A percentile compares a stretch with the other conserved stretches of the same genome.
phyloP scores from a whole-genome alignment of 768 basidiomycete species.

The Phlebiopsis flavidoalba region DNA sequence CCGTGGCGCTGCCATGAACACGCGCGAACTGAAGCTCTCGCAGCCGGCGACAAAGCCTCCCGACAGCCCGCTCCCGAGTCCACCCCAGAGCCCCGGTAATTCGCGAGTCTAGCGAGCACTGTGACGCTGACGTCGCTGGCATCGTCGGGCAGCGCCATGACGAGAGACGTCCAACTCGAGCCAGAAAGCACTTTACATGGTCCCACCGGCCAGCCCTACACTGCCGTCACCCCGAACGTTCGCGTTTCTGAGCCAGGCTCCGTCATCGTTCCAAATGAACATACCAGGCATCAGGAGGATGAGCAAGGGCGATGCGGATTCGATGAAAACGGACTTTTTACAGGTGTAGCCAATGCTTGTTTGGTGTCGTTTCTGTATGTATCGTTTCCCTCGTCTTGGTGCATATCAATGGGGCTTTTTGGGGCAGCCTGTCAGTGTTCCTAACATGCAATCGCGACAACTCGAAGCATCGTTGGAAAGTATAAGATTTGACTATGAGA shows the following conservation, averaged over 20 bases:
- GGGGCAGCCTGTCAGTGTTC: too few relatives aligned
- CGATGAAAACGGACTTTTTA: conserved; percentile 21
- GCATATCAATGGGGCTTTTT: too few relatives aligned
- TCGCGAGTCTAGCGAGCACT: background rate
- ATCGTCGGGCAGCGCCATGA: background rate
- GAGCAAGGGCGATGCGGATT: conserved; percentile 21
- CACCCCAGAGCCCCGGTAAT: background rate
- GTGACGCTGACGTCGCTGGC: background rate
- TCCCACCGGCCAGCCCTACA: background rate
- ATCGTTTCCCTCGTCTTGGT: too few relatives aligned
- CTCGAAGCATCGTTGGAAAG: too few relatives aligned
- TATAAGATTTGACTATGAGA: too few relatives aligned
- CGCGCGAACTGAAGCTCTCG: background rate
- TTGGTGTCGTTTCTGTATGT: too few relatives aligned
- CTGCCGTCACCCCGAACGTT: conserved; percentile 3
- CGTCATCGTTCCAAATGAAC: conserved; percentile 3
- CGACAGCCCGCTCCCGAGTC: background rate
- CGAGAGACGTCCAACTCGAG: background rate
- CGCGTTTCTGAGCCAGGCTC: conserved; percentile 11
- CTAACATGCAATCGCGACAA: background rate
- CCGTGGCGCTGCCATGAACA: background rate
- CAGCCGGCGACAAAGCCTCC: background rate
- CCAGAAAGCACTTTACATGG: background rate
- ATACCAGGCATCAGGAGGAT: conserved; percentile 3
- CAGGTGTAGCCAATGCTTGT: conserved; percentile 13